Base-by-base conservation (phyloP, 768 basidiomycete genomes). In the Lepiota brunneoincarnata region DNA sequence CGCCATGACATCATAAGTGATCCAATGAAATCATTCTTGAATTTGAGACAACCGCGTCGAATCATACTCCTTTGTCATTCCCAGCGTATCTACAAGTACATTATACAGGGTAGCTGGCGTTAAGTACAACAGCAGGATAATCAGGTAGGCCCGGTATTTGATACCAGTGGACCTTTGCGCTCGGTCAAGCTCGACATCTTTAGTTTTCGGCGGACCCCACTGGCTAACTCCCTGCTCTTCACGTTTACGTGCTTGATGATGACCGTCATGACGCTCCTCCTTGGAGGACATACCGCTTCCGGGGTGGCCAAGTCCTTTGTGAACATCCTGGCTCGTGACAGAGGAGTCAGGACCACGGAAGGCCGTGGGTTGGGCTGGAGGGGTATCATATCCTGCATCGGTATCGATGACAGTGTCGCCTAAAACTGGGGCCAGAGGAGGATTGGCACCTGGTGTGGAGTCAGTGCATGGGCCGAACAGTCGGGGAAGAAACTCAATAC, bases 221-320 rank as follows among this genome's bases (percentile, higher is more conserved):
- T 57, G 56, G 21, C 44, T 23, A 12, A 24, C 37, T 4, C 55
- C 55, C 21, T 24, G 26, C n/a, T 31, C 36, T 43, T 57, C 50
- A 10, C 23, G 20, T 43, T 57, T 50, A 24, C 49, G 40, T 10
- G 15, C 14, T 18, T 49, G 55, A 37, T 24, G 28, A 24, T 44
- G 47, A 15, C 49, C 43, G 17, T 26, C 37, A 36, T 45, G 49
- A 5, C 23, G 36, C n/a, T 4, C 49, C 6, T 56, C 49, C 24
- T 45, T 56, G 24, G 36, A 46, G 3, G 56, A 46, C 37, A 57
- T 51, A 23, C 51, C 56, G 38, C 50, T 52, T 37, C 56, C 50
- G 9, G 56, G 56, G 18, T 52, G 56, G 7, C 56, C 56, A 40
- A 40, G 37, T 24, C 47, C 36, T 12, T 46, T 14, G 36, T 57